phyloP scores from a whole-genome alignment of 495 filamentous ascomycete species.

The Neohortaea acidophila region DNA sequence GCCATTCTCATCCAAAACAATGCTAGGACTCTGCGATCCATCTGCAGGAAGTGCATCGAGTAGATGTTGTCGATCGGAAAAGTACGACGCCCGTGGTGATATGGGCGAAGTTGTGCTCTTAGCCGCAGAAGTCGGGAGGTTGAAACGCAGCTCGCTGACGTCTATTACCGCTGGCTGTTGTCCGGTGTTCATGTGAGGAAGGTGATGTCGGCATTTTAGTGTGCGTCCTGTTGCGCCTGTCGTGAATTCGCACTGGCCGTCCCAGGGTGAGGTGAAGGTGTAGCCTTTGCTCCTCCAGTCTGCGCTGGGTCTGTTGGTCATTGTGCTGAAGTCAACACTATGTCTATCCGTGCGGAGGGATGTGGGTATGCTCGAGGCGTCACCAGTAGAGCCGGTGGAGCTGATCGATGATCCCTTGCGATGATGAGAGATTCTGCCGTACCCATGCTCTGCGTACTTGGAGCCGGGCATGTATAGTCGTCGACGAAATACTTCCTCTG shows the following conservation, averaged over 20 bases:
- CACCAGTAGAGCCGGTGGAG: neutral
- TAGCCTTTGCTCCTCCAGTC: conserved; percentile 32
- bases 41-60: neutral
- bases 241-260: conserved; percentile 66
- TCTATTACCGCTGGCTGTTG: conserved; percentile 29
- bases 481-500: conserved; percentile 18
- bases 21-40: neutral
- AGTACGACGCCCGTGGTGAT: conserved; percentile 18
- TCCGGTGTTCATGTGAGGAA: conserved; percentile 31
- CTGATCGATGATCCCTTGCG: neutral
- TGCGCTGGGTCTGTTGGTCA: neutral
- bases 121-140: conserved; percentile 39
- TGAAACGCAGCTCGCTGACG: conserved; percentile 79
- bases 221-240: conserved; percentile 58
- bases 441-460: conserved; percentile 13
- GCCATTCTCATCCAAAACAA: conserved; percentile 17
- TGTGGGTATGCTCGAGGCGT: neutral
- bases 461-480: conserved; percentile 28
- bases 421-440: conserved; percentile 3
- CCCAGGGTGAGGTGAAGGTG: conserved; percentile 70
- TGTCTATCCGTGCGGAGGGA: neutral
- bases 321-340: neutral
- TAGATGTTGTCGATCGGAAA: conserved; percentile 7
- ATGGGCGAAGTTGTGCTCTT: conserved; percentile 2
- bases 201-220: conserved; percentile 56